Evolutionary conservation across 805 yeast genomes (phyloP).

Genomic region (Scheffersomyces ergatensis): DNA sequence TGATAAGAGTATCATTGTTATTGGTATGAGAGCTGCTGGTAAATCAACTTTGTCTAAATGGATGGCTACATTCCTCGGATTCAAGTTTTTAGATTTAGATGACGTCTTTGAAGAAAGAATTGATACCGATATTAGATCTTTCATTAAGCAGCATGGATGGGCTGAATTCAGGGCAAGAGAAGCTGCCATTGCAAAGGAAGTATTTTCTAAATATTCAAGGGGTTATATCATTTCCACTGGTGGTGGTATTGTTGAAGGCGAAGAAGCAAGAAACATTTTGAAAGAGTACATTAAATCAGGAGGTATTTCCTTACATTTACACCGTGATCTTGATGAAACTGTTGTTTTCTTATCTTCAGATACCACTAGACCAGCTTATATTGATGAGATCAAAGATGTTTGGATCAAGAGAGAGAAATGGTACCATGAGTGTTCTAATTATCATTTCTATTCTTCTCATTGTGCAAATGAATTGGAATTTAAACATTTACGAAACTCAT

Average conservation of each 20-base stretch:
- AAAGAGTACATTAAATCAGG: constrained; percentile 51
- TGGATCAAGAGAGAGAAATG: constrained; percentile 80
- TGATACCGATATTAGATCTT: constrained; percentile 54
- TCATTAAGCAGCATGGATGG: constrained; percentile 75
- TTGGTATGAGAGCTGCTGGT: constrained; percentile 99
- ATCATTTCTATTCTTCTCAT: constrained; percentile 72
- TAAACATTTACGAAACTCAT: constrained; percentile 53
- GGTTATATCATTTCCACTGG: constrained; percentile 87
- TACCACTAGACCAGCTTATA: constrained; percentile 83
- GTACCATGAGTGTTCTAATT: constrained; percentile 80
- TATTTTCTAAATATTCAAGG: constrained; percentile 33
- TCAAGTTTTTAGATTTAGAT: constrained; percentile 75
- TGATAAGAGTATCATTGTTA: constrained; percentile 64
- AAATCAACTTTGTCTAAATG: constrained; percentile 83
- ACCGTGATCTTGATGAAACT: constrained; percentile 81
- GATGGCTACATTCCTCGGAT: constrained; percentile 69
- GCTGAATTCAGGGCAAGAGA: constrained; percentile 78
- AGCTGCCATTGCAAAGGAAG: constrained; percentile 49
- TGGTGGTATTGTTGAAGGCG: constrained; percentile 89
- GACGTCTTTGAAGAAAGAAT: constrained; percentile 56
- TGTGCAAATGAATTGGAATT: constrained; percentile 58
- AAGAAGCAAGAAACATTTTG: constrained; percentile 62
- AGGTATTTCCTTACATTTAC: constrained; percentile 87
- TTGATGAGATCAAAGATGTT: constrained; percentile 74
- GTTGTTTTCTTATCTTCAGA: constrained; percentile 73